These are phyloP conservation scores for Phytophthora pseudosyringae DNA, from an alignment of 352 stramenopile genomes.

Conservation along the genomic window DNA sequence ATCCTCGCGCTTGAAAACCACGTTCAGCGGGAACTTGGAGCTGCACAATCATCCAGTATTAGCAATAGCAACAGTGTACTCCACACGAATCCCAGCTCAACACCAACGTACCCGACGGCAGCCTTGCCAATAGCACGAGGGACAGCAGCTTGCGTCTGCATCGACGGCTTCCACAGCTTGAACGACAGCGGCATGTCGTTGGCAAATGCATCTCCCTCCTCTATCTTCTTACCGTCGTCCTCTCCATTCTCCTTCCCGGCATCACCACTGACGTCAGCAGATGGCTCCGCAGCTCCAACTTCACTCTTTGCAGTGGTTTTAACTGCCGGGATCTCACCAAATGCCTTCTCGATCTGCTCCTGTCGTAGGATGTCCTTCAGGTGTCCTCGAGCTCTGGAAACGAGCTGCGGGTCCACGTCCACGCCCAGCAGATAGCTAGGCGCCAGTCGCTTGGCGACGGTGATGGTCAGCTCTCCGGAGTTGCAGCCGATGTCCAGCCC, in stretches of 20 bases:
- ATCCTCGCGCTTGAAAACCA: slow-evolving; percentile 87
- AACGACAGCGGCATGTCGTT: slow-evolving; percentile 72
- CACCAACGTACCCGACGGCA: slow-evolving; percentile 49
- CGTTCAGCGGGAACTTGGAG: slow-evolving; percentile 73
- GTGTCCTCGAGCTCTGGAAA: slow-evolving; percentile 63
- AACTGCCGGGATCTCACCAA: slow-evolving; percentile 44
- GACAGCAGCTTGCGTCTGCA: slow-evolving; percentile 33
- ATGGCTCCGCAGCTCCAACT: background rate
- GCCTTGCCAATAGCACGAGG: slow-evolving; percentile 61
- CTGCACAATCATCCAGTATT: slow-evolving; percentile 26
- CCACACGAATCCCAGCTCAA: background rate
- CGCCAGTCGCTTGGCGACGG: slow-evolving; percentile 61
- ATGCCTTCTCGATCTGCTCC: slow-evolving; percentile 61
- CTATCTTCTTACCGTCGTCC: slow-evolving; percentile 6
- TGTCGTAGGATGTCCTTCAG: slow-evolving; percentile 73
- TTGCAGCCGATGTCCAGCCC: slow-evolving; percentile 86
- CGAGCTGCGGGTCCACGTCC: slow-evolving; percentile 73
- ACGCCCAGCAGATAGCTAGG: slow-evolving; percentile 72
- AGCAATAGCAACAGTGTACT: background rate
- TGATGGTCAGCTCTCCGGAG: slow-evolving; percentile 77
- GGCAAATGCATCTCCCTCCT: slow-evolving; percentile 37
- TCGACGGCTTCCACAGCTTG: slow-evolving; percentile 67
- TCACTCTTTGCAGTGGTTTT: slow-evolving; percentile 14
- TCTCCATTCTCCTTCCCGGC: slow-evolving; percentile 3
- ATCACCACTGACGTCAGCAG: slow-evolving; percentile 12